Conservation (phyloP, 1,284 basidiomycete genomes). For the Ustilago loliicola region DNA sequence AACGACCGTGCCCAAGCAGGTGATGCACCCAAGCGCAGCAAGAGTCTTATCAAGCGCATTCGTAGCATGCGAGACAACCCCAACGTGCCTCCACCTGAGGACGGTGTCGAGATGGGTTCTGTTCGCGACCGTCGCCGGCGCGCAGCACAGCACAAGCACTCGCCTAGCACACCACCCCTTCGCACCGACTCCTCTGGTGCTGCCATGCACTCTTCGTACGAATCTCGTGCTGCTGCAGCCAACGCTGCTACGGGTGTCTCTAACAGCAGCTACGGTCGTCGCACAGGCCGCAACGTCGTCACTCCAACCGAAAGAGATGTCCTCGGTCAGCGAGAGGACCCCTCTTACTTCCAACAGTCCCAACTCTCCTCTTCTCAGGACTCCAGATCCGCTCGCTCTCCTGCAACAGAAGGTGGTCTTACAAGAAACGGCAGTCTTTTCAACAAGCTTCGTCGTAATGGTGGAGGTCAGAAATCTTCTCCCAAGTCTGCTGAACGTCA, state of each 20-base stretch:
- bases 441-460: constrained; percentile 35
- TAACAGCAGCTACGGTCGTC: constrained; percentile 38
- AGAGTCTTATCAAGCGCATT: constrained; percentile 63
- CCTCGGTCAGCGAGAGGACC: constrained; percentile 17
- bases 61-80: constrained; percentile 61
- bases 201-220: constrained; percentile 13
- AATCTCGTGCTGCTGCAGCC: constrained; percentile 38
- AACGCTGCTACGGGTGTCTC: constrained; percentile 28
- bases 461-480: constrained; percentile 24
- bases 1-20: constrained; percentile 22
- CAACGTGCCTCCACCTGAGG: constrained; percentile 60
- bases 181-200: constrained; percentile 16
- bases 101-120: constrained; percentile 50
- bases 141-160: constrained; percentile 51
- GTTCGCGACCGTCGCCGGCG: constrained; percentile 33
- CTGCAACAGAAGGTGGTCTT: constrained; percentile 23
- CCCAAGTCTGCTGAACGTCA: constrained; percentile 40
- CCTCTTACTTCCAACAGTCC: constrained; percentile 30
- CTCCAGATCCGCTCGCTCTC: constrained; percentile 25
- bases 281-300: constrained; percentile 17
- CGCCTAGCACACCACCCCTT: constrained; percentile 53
- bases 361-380: constrained; percentile 16
- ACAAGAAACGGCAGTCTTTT: constrained; percentile 47
- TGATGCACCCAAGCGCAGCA: constrained; percentile 57
- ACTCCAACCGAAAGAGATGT: constrained; percentile 37